Base-by-base conservation (phyloP, 805 yeast species). In the Martiniozyma abietophila region DNA sequence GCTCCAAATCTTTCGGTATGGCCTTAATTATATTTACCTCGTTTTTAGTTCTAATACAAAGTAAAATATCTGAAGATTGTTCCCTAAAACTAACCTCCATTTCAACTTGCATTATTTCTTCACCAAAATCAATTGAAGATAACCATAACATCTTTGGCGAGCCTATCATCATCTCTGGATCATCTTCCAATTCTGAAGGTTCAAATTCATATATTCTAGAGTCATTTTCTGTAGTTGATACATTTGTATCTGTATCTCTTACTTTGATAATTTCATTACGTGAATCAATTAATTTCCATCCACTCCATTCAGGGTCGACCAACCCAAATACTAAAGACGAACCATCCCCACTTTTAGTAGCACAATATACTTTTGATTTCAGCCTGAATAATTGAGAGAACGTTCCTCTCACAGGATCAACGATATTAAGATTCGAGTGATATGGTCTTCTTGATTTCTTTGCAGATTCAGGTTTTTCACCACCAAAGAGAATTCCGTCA, bases 21-120 rank as follows among this genome's bases (percentile, higher is more conserved):
- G n/a, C n/a, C n/a, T n/a, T n/a, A n/a, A n/a, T n/a, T n/a, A n/a
- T n/a, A n/a, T n/a, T n/a, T n/a, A n/a, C n/a, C n/a, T n/a, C n/a
- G n/a, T n/a, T n/a, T n/a, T n/a, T n/a, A n/a, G n/a, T n/a, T n/a
- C n/a, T n/a, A n/a, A n/a, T n/a, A n/a, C n/a, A n/a, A n/a, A n/a
- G n/a, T n/a, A n/a, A n/a, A n/a, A n/a, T n/a, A n/a, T n/a, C n/a
- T n/a, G n/a, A n/a, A n/a, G n/a, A n/a, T n/a, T n/a, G n/a, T n/a
- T n/a, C n/a, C n/a, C n/a, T n/a, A n/a, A n/a, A n/a, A n/a, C n/a
- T n/a, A n/a, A n/a, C n/a, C n/a, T n/a, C n/a, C n/a, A n/a, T n/a
- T n/a, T n/a, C n/a, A n/a, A 2, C 61, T 43, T 8, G 65, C n/a
- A 30, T 19, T 15, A 35, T 30, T 22, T 35, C 38, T n/a, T 18